phyloP scores from a whole-genome alignment of 495 filamentous ascomycete species.

The Aspergillus affinis region DNA sequence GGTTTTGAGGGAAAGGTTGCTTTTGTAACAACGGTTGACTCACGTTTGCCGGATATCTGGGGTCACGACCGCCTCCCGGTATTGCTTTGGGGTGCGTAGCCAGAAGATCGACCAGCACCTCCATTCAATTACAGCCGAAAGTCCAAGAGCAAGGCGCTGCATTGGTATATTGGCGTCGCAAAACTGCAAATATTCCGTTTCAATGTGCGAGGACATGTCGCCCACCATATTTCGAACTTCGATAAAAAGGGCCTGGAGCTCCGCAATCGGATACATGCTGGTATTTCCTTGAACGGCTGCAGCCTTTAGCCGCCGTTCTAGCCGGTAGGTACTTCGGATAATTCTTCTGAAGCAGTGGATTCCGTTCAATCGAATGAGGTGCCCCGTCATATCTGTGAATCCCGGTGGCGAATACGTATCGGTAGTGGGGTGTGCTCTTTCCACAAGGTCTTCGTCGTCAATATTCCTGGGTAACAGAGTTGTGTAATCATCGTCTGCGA shows the following conservation, averaged over 20 bases:
- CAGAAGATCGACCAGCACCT: background rate
- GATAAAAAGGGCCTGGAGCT: background rate
- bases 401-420: background rate
- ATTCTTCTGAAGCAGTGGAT: background rate
- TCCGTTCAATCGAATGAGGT: background rate
- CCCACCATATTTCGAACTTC: background rate
- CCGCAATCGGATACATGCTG: background rate
- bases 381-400: background rate
- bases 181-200: background rate
- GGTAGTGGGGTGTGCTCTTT: background rate
- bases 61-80: background rate
- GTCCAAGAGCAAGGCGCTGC: background rate
- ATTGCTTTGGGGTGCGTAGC: background rate
- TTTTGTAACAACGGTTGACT: background rate
- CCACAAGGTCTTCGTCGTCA: background rate
- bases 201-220: background rate
- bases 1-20: background rate
- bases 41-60: background rate
- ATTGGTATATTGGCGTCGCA: background rate
- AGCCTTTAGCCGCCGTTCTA: background rate
- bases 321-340: background rate
- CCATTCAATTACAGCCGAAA: background rate
- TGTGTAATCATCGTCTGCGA: background rate
- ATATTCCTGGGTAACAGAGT: background rate
- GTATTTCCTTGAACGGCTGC: background rate